Base-by-base conservation (phyloP, 176 grass and related monocot genomes). In the Eremochloa ophiuroides region DNA sequence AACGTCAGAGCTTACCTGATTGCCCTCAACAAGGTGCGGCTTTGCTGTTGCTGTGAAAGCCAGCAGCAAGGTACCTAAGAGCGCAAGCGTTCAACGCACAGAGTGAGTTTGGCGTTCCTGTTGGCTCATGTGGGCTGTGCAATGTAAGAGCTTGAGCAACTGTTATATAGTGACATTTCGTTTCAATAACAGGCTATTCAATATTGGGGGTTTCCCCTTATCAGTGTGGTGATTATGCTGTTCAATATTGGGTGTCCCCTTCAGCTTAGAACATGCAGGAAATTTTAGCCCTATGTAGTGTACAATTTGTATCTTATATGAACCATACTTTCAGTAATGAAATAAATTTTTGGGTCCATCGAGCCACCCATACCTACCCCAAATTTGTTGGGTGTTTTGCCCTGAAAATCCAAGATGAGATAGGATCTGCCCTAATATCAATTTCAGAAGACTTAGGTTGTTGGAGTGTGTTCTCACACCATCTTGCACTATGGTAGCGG, bases 1-100 rank as follows among this genome's bases (percentile, higher is more conserved):
- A 98, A 90, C 43, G 78, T 98, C 27, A 87, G 88, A 80, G 95
- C 95, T 29, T 98, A 93, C 73, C 62, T 98, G 38, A 92, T 83
- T 73, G 94, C 92, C 41, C 38, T 97, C n/a, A 97, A 97, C 60
- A 92, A 94, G 83, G 84, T 81, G 86, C 47, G 89, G 92, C 68
- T 93, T 93, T 68, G 75, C 88, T 39, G 82, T 83, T 4, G 87
- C 84, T 41, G 44, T 78, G 13, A 92, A 88, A 25, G 72, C 89
- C 50, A 90, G 89, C 31, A 88, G 18, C 34, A n/a, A 40, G 39
- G 39, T 40, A 10, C 39, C 39, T 40, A 8, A 10, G 39, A 40
- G 3, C 39, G 39, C 31, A 10, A 66, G 33, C 12, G 37, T 85
- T 73, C 28, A 79, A 39, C 55, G 14, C 68, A 60, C 68, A 50